Evolutionary conservation across 192 early-diverging fungal genomes (phyloP).

Genomic region (Ambispora gerdemannii): DNA sequence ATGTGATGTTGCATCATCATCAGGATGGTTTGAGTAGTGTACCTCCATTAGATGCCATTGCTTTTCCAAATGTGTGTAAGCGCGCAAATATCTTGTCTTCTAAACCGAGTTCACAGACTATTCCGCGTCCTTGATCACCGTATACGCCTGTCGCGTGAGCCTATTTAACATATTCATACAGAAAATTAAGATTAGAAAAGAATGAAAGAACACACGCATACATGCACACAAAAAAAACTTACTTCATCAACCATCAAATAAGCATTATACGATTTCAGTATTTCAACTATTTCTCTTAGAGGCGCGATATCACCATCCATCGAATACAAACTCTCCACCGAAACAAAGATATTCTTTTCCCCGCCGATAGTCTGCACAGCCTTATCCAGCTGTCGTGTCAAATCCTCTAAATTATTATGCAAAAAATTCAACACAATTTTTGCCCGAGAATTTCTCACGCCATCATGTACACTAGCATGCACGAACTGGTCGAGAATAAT

Average conservation of each 20-base stretch:
- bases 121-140: conserved; percentile 64
- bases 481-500: conserved; percentile 71
- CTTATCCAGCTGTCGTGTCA: conserved; percentile 40
- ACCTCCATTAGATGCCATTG: conserved; percentile 77
- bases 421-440: conserved; percentile 44
- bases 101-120: conserved; percentile 61
- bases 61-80: conserved; percentile 83
- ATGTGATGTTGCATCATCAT: background rate
- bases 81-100: conserved; percentile 68
- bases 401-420: conserved; percentile 65
- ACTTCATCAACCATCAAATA: conserved; percentile 80
- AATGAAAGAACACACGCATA: background rate
- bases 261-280: conserved; percentile 48
- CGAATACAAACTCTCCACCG: conserved; percentile 74
- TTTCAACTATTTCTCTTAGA: conserved; percentile 57
- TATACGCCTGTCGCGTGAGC: conserved; percentile 79
- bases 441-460: conserved; percentile 58
- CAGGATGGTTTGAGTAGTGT: too few species aligned
- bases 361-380: conserved; percentile 10
- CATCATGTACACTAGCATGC: conserved; percentile 84
- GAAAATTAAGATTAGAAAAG: background rate
- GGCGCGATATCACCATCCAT: conserved; percentile 83
- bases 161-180: conserved; percentile 31
- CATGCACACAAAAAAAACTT: conserved; percentile 17
- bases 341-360: conserved; percentile 53